Base-by-base conservation (phyloP, 179 eudicot species). In the Dionaea muscipula region DNA sequence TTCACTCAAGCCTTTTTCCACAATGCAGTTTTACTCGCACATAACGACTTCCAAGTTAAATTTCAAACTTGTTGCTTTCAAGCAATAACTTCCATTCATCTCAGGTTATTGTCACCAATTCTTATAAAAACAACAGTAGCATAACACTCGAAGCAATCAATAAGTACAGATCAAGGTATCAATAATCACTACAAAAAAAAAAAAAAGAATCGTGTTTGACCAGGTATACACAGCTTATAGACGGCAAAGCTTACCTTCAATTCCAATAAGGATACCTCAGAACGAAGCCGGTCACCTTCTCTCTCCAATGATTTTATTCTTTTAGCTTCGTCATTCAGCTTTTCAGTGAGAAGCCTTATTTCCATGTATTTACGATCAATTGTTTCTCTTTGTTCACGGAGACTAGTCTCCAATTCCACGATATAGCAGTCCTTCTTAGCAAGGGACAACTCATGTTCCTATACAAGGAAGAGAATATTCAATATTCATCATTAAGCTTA, bases 181-280 rank as follows among this genome's bases (percentile, higher is more conserved):
- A 43, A 43, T n/a, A 19, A 43, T 18, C n/a, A 15, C 3, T 17
- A 18, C 22, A 19, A 12, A 39, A 12, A 7, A 10, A n/a, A n/a
- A 16, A 4, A n/a, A 9, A 14, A 17, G 17, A 7, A 2, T 15
- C 2, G 12, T 2, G 1, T 39, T n/a, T 43, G 47, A n/a, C 6
- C 17, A 16, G 10, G 20, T 8, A 19, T 15, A 6, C 3, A 8
- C 5, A 50, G 11, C 13, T 50, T 17, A 26, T 40, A 22, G 44
- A 39, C 38, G 10, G 49, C 35, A 64, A 53, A 13, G n/a, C 66
- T 55, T 62, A 83, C 98, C 95, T 91, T 91, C 45, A 94, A 77
- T 69, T 91, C 98, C 73, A 91, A 71, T 43, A 91, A 63, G 48
- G 93, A 74, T 62, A 91, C 84, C 66, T 91, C 89, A 18, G 96